Base-by-base conservation (phyloP, 2,329 filamentous ascomycete species). In the Paraconiothyrium brasiliense region DNA sequence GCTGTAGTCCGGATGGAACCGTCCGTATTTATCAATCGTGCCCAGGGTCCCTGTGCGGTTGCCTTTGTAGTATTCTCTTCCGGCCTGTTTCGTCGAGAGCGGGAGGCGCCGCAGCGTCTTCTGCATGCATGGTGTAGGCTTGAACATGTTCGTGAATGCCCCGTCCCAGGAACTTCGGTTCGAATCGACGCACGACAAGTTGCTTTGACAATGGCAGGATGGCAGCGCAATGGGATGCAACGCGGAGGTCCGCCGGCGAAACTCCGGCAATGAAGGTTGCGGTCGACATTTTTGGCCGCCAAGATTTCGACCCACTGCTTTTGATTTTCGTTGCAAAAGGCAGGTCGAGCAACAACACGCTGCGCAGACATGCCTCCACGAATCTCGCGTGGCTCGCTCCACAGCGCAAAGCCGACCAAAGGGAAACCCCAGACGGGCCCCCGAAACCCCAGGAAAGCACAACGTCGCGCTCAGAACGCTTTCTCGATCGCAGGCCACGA, bases 41-140 rank as follows among this genome's bases (percentile, higher is more conserved):
- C 95, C 95, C 89, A 96, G 93, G 46, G 91, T 89, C 1, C 95
- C 95, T 0, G 93, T 90, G 50, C 94, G 86, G 72, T 91, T 97
- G 77, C 95, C 95, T 85, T 98, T 98, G 88, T 99, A 99, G 87
- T 90, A 99, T 70, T 94, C 94, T 76, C 93, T 92, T 78, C 91
- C 92, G 77, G 94, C 90, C 80, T 95, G 90, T 82, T 99, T 99
- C 69, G 94, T 97, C 13, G 92, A 97, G 74, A 99, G 87, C 57
- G 86, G 85, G 61, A 94, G 84, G 75, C 94, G 93, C 80, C 89
- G 87, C 73, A 93, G 86, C 60, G 87, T 86, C 77, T 88, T 84
- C 71, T 86, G 85, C 72, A 97, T 89, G 66, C 83, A 78, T 73
- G 87, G 84, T 16, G 91, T 92, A 59, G 91, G 87, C 78, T 87